These are phyloP conservation scores for Thalassiosira profunda DNA, from an alignment of 108 stramenopile genomes.

Conservation along the genomic window DNA sequence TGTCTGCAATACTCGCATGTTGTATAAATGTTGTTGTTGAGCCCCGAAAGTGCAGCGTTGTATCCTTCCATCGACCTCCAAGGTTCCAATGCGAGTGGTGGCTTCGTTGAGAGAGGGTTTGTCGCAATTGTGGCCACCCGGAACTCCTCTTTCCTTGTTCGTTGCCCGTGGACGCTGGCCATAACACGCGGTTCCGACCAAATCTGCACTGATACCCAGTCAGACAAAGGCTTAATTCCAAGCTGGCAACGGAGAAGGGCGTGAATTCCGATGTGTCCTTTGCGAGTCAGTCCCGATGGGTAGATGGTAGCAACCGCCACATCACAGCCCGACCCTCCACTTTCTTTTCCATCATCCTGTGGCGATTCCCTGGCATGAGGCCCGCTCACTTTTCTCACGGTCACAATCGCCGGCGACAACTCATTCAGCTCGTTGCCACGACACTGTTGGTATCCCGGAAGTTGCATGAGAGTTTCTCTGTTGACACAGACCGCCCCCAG, in stretches of 20 bases:
- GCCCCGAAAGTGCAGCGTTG: not conserved
- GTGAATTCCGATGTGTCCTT: slow-evolving; percentile 37
- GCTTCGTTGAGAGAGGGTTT: no score
- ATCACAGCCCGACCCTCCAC: not conserved
- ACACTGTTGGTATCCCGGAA: slow-evolving; percentile 36
- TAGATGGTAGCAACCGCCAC: slow-evolving; percentile 21
- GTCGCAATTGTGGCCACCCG: no score
- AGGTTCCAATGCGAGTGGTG: not conserved
- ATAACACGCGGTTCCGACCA: slow-evolving; percentile 21
- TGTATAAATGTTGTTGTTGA: not conserved
- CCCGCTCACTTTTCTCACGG: slow-evolving; percentile 8
- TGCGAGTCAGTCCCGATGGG: slow-evolving; percentile 13
- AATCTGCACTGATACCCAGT: slow-evolving; percentile 36
- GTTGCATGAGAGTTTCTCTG: slow-evolving; percentile 20
- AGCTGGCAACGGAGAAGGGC: slow-evolving; percentile 37
- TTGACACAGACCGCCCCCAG: slow-evolving; percentile 26
- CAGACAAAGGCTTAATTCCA: slow-evolving; percentile 18
- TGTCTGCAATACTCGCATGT: not conserved
- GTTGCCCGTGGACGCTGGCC: slow-evolving; percentile 5
- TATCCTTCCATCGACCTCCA: slow-evolving; percentile 22
- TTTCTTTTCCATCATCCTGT: not conserved
- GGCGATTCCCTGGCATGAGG: slow-evolving; percentile 1
- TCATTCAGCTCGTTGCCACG: slow-evolving; percentile 10
- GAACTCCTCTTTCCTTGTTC: not conserved
- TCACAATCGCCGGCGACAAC: slow-evolving; percentile 13